Percentiles rank a stretch among this genome's conserved stretches.
These are phyloP conservation scores for Boletus hoseneyae DNA, from an alignment of 1,284 basidiomycete species.

Conservation along the genomic window DNA sequence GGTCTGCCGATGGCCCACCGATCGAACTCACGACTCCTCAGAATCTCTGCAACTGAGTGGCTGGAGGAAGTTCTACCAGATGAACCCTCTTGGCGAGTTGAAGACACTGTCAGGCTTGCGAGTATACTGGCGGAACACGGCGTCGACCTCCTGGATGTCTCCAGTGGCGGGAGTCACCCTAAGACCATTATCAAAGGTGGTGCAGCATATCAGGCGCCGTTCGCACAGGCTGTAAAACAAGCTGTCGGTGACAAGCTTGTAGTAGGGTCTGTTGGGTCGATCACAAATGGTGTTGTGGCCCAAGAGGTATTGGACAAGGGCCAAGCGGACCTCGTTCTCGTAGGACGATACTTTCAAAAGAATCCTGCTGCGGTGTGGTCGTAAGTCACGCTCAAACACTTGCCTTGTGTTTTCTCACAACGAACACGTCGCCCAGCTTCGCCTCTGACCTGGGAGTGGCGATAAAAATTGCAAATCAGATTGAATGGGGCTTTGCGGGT, in stretches of 20 bases:
- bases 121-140: slow-evolving; percentile 53
- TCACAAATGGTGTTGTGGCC: slow-evolving; percentile 55
- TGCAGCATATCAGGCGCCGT: slow-evolving; percentile 49
- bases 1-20: slow-evolving; percentile 22
- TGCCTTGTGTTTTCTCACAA: background rate
- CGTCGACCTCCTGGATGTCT: slow-evolving; percentile 66
- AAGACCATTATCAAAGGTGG: slow-evolving; percentile 46
- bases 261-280: slow-evolving; percentile 60
- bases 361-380: slow-evolving; percentile 49
- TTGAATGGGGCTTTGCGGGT: slow-evolving; percentile 47
- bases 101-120: slow-evolving; percentile 57
- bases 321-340: slow-evolving; percentile 53
- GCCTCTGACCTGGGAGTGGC: slow-evolving; percentile 50
- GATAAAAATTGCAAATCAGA: slow-evolving; percentile 46
- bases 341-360: slow-evolving; percentile 57
- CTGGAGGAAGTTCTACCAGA: slow-evolving; percentile 49
- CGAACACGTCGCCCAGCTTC: slow-evolving; percentile 29
- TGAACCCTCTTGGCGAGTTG: slow-evolving; percentile 53
- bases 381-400: slow-evolving; percentile 18
- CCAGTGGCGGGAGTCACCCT: slow-evolving; percentile 55
- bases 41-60: slow-evolving; percentile 62
- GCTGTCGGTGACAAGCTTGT: slow-evolving; percentile 50
- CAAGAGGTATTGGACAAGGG: slow-evolving; percentile 57
- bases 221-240: slow-evolving; percentile 58
- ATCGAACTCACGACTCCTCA: slow-evolving; percentile 23